Base-by-base conservation (phyloP, 1,284 basidiomycete species). In the Malassezia cuniculi region DNA sequence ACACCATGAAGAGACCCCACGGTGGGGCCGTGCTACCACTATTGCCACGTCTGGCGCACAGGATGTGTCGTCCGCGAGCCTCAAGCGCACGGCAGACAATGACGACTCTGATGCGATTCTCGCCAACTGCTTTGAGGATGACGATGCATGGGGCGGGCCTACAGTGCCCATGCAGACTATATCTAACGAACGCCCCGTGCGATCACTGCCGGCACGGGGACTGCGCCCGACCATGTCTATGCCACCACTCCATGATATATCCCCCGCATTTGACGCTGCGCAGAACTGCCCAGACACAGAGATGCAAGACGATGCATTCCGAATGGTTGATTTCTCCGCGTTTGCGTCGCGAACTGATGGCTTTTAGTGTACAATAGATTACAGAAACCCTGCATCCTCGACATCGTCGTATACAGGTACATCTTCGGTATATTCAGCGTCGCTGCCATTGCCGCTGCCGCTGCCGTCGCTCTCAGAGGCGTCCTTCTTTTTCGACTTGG, bases 371-470 rank as follows among this genome's bases (percentile, higher is more conserved):
- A 36, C 12, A 8, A 27, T 36, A 24, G 22, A 11, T 24, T 11
- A 24, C 27, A 45, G 29, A 15, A 39, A 45, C 5, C 42, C 42
- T n/a, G 39, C 42, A 10, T 45, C 37, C 17, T 39, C 42, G 15
- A 6, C 22, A 11, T 24, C 6, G 22, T 24, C 22, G 7, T 6
- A 6, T 6, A 24, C 6, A 11, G 22, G 22, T 45, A 45, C n/a
- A n/a, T n/a, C n/a, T n/a, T n/a, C n/a, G n/a, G n/a, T n/a, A n/a
- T n/a, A n/a, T n/a, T n/a, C n/a, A n/a, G n/a, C n/a, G n/a, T n/a
- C n/a, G n/a, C n/a, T n/a, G n/a, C n/a, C n/a, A n/a, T n/a, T n/a
- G n/a, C n/a, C n/a, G n/a, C n/a, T n/a, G n/a, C n/a, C n/a, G n/a
- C n/a, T n/a, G n/a, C n/a, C n/a, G n/a, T n/a, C n/a, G n/a, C n/a